Base-by-base conservation (phyloP, 148 eudicot genomes). In the Talinum fruticosum region DNA sequence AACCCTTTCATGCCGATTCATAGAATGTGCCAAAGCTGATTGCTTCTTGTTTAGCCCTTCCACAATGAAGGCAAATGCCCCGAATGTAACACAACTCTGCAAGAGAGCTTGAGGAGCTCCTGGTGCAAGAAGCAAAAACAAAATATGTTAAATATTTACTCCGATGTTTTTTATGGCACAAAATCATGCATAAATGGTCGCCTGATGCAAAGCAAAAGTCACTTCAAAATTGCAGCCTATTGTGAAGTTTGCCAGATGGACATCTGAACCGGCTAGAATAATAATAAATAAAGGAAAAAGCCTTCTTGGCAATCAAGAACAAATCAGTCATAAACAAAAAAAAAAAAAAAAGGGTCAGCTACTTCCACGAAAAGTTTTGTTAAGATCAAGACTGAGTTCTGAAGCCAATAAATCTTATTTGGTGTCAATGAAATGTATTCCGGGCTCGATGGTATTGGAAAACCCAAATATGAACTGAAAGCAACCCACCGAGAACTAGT, bases 81-180 rank as follows among this genome's bases (percentile, higher is more conserved):
- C 99, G 72, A 92, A 93, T 35, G 93, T 92, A 76, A 89, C 80
- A 76, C 99, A 95, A 82, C 89, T 88, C 86, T 92, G 96, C 10
- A 91, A 82, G 73, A 92, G 90, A 64, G 89, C 88, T 77, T 86
- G 94, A 14, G 99, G 99, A 69, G 99, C 84, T 69, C 97, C 99
- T 94, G 87, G 24, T 29, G 23, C 37, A 53, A 26, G 33, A 51
- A 18, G 84, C 15, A 45, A 75, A 38, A 37, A 59, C 21, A 29
- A 51, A 47, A 36, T 30, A 72, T 34, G 41, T 59, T 16, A 78
- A 45, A 26, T 10, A 15, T 28, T 62, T 30, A 10, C n/a, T 16
- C 18, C 1, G 61, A 53, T 2, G 24, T n/a, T 38, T 47, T 10
- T 5, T 76, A 19, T 21, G 35, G 51, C 59, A 61, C 4, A 2